phyloP scores from a whole-genome alignment of 345 rosid genomes.

The Noccaea bulbosa region DNA sequence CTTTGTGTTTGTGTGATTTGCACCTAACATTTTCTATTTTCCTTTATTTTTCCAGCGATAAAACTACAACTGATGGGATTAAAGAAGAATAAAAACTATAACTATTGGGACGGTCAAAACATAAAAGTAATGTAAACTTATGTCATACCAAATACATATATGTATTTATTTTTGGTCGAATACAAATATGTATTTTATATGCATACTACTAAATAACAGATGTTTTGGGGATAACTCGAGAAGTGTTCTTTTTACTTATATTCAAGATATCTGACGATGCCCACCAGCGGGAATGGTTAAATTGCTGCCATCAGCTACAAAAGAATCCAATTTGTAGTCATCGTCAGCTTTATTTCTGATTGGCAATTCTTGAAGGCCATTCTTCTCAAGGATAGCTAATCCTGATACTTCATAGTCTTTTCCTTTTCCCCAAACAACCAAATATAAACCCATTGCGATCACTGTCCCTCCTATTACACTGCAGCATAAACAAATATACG shows the following conservation, averaged over 20 bases:
- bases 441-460: conserved; percentile 63
- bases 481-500: conserved; percentile 1
- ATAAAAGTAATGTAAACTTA: neutral
- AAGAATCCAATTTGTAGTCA: conserved; percentile 19
- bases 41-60: neutral
- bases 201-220: neutral
- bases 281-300: neutral
- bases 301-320: conserved; percentile 10
- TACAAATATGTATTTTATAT: conserved; percentile 1
- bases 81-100: no score
- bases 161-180: neutral
- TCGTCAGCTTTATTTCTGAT: conserved; percentile 31
- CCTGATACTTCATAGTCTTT: conserved; percentile 50
- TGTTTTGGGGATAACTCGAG: neutral
- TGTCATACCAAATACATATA: conserved; percentile 1
- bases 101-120: neutral
- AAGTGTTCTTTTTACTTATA: conserved; percentile 5
- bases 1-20: neutral
- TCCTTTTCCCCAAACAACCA: conserved; percentile 71
- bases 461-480: conserved; percentile 68
- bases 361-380: conserved; percentile 48
- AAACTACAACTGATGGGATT: neutral
- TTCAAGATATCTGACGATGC: conserved; percentile 6
- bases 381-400: conserved; percentile 18
- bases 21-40: neutral